A percentile compares a stretch with the other conserved stretches of the same genome.
Conservation (phyloP, 768 basidiomycete genomes). For the Boletus tylopilopsis region DNA sequence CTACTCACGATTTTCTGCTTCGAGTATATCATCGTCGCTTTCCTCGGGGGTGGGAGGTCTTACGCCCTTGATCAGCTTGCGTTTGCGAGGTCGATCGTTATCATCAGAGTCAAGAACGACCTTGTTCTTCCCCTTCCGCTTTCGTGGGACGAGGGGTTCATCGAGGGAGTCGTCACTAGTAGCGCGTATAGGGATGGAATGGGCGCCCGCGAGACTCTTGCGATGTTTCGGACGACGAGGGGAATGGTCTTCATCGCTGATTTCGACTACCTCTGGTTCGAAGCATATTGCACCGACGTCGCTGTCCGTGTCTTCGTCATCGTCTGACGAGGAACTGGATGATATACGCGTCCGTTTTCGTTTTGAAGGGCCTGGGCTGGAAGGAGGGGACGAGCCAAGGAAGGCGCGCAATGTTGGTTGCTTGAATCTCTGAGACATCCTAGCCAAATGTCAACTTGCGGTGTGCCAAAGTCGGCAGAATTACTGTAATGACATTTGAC, state of each 20-base stretch:
- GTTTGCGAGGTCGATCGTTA: conserved; percentile 33
- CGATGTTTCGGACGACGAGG: conserved; percentile 25
- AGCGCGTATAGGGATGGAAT: conserved; percentile 10
- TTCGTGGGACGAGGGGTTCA: conserved; percentile 17
- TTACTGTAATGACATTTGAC: too few relatives aligned
- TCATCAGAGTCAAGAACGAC: conserved; percentile 33
- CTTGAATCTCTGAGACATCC: conserved; percentile 22
- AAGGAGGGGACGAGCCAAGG: conserved; percentile 29
- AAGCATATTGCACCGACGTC: conserved; percentile 52
- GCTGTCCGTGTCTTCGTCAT: conserved; percentile 33
- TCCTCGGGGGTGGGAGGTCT: conserved; percentile 42
- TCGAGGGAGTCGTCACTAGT: conserved; percentile 24
- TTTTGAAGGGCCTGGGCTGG: conserved; percentile 1
- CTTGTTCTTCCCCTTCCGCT: conserved; percentile 19
- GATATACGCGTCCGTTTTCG: conserved; percentile 15
- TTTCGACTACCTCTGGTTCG: conserved; percentile 31
- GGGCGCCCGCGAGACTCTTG: conserved; percentile 10
- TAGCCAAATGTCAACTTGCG: not conserved
- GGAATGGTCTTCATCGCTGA: conserved; percentile 24
- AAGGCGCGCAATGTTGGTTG: conserved; percentile 44
- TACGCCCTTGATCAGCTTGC: conserved; percentile 41
- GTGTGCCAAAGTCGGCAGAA: too few relatives aligned
- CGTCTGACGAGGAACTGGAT: conserved; percentile 11
- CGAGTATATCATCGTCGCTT: conserved; percentile 40
- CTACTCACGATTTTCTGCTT: conserved; percentile 51